Conservation (phyloP, 306 rosid species). For the Vigna trinervia region DNA sequence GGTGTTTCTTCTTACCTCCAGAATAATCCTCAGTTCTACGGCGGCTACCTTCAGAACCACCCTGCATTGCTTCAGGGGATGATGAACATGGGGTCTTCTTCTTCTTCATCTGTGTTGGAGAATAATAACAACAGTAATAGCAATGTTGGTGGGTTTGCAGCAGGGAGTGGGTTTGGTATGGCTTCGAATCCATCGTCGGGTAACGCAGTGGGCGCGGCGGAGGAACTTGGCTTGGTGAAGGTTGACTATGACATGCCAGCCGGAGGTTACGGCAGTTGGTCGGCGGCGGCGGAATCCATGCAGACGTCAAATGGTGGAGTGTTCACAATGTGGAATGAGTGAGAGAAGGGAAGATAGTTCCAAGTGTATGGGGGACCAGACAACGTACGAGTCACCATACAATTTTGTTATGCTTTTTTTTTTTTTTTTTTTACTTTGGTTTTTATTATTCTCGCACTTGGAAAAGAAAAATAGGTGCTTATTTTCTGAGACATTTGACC, state of each 20-base stretch:
- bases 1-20: slow-evolving; percentile 41
- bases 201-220: slow-evolving; percentile 49
- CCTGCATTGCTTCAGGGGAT: slow-evolving; percentile 84
- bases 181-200: slow-evolving; percentile 49
- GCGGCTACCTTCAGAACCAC: slow-evolving; percentile 65
- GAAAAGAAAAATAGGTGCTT: slow-evolving; percentile 39
- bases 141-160: slow-evolving; percentile 7
- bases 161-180: slow-evolving; percentile 47
- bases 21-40: slow-evolving; percentile 55
- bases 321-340: slow-evolving; percentile 88
- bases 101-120: slow-evolving; percentile 60
- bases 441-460: slow-evolving; percentile 13
- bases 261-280: slow-evolving; percentile 74
- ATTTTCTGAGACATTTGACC: slow-evolving; percentile 41
- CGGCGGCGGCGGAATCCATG: slow-evolving; percentile 61
- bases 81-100: slow-evolving; percentile 63
- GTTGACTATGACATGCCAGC: slow-evolving; percentile 81
- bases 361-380: slow-evolving; percentile 22
- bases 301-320: slow-evolving; percentile 62
- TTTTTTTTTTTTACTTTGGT: not conserved
- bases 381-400: slow-evolving; percentile 25
- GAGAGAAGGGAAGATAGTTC: not conserved
- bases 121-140: slow-evolving; percentile 31
- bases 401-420: slow-evolving; percentile 21
- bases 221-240: slow-evolving; percentile 73